Evolutionary conservation across 768 basidiomycete genomes (phyloP).

Genomic region (Chalciporus chontae): DNA sequence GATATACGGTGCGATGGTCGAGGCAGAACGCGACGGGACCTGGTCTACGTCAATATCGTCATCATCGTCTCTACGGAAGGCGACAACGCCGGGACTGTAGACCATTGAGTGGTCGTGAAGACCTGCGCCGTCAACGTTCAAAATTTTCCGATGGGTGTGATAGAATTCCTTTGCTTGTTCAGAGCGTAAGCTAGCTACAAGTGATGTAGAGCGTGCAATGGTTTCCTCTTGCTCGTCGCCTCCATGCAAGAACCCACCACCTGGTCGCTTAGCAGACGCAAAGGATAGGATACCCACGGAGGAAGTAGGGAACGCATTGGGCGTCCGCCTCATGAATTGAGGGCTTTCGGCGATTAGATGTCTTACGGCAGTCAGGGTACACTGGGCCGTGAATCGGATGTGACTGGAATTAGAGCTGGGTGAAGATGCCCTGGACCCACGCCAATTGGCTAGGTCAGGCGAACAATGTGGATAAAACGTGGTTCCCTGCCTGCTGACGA

Average conservation of each 20-base stretch:
- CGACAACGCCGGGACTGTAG: constrained; percentile 42
- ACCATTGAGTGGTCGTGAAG: constrained; percentile 47
- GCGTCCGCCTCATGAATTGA: constrained; percentile 9
- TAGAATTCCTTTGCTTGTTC: constrained; percentile 38
- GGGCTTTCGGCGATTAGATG: constrained; percentile 16
- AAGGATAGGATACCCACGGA: constrained; percentile 40
- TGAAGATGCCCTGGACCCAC: constrained; percentile 12
- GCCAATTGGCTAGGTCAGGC: constrained; percentile 34
- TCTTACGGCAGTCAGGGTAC: constrained; percentile 34
- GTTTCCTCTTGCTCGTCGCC: constrained; percentile 45
- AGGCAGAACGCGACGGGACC: constrained; percentile 11
- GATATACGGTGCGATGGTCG: constrained; percentile 37
- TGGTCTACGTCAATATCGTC: constrained; percentile 17
- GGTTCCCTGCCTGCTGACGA: constrained; percentile 35
- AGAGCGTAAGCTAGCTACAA: constrained; percentile 36
- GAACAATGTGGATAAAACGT: constrained; percentile 40
- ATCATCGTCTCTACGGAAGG: constrained; percentile 39
- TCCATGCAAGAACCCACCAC: constrained; percentile 43
- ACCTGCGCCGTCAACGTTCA: constrained; percentile 36
- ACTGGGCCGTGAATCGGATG: constrained; percentile 29
- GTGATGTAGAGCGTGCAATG: constrained; percentile 39
- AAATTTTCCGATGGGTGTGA: constrained; percentile 34
- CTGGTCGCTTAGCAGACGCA: constrained; percentile 42
- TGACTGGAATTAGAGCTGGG: constrained; percentile 10
- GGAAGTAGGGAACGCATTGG: constrained; percentile 21